Base-by-base conservation (phyloP, 805 yeast genomes). In the Saccharomycopsis malanga region DNA sequence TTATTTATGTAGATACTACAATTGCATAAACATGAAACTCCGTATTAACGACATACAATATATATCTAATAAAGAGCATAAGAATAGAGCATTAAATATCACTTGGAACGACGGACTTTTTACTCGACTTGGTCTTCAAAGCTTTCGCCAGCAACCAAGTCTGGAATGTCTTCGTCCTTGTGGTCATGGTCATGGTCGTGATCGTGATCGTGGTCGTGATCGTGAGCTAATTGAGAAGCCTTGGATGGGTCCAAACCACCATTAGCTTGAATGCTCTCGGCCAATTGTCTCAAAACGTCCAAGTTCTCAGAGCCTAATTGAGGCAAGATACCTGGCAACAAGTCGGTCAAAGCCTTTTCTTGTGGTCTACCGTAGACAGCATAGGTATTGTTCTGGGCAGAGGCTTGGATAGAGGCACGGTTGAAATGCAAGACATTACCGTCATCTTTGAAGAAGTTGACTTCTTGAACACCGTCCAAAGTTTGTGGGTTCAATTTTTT, bases 291-390 rank as follows among this genome's bases (percentile, higher is more conserved):
- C 69, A 91, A 77, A 70, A 87, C 81, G 66, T 83, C 85, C 67
- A 87, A 80, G 72, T 93, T 86, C 71, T 91, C 98, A 58, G 95
- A 86, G 64, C 97, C 96, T 72, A 91, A 78, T 76, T 89, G 96
- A 61, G 95, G 89, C 66, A 91, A 79, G 70, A 91, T 87, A 70
- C 80, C 83, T 62, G 98, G 98, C 60, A 91, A 78, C 73, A 93
- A 79, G 62, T 89, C 96, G 58, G 93, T 82, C 64, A 91, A 79
- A 58, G 80, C 77, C 81, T 87, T 89, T 73, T 87, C 93, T 71
- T 87, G 93, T 56, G 95, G 86, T 70, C 82, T 80, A 69, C 98
- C 98, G 69, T 87, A 84, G 77, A 93, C 83, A 60, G 94, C 94
- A 68, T 83, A 86, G 56, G 95, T 84, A 81, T 91, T 89, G 76